Base-by-base conservation (phyloP, 345 rosid genomes). In the Cardamine chenopodiifolia region DNA sequence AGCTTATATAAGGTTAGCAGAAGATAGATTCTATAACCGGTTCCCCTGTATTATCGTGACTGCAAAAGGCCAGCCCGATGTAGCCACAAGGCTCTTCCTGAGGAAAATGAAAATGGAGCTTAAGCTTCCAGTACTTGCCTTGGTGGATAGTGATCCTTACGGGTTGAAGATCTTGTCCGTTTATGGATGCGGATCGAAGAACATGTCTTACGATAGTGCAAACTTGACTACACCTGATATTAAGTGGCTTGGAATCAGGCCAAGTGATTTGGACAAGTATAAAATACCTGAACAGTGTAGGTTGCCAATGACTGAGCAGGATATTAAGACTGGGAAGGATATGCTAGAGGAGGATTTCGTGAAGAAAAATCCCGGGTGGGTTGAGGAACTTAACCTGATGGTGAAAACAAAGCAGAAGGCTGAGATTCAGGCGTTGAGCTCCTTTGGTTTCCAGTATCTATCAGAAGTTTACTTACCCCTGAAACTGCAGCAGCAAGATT, bases 361-460 rank as follows among this genome's bases (percentile, higher is more conserved):
- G 85, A 94, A 94, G 96, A 94, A 94, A 86, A 91, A 94, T 74
- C 97, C 96, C 0, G 97, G 92, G 9, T 94, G 98, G 98, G 93
- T 94, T 13, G 96, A 94, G 80, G 98, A 94, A 87, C 83, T 94
- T 86, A 90, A 76, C 63, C 85, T 94, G 91, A 91, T 91, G 98
- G 96, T 94, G 77, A 94, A 91, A 77, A 85, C 96, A 1, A 94
- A 89, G 80, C 96, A 94, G 82, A 94, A 94, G 86, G 97, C 98
- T 62, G 98, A 94, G 81, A 94, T 91, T 85, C 98, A 94, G 87
- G 98, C 98, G 3, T 69, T 94, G 90, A 94, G 98, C 66, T 60
- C 97, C 3, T 94, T 91, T 6, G 98, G 97, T 75, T 94, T 94
- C 76, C 99, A 95, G 83, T 95, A 95, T 71, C 83, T 95, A 74